Base-by-base conservation (phyloP, 2,329 filamentous ascomycete genomes). In the Sporothrix globosa region DNA sequence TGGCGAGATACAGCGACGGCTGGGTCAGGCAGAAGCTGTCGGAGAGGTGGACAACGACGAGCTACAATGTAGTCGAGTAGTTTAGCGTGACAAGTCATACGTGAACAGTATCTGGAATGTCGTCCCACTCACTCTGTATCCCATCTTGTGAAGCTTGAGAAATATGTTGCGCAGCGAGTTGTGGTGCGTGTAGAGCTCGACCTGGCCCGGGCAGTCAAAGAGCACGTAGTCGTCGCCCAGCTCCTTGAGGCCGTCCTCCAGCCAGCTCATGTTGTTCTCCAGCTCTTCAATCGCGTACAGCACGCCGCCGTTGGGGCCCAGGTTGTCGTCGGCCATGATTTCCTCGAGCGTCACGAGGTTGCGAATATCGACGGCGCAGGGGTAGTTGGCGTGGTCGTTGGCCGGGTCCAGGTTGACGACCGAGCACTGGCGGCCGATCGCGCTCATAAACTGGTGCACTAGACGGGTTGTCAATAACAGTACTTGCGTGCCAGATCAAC, bases 361-460 rank as follows among this genome's bases (percentile, higher is more conserved):
- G 72, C 96, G 91, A 69, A 99, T 95, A 77, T 99, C 96, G 75
- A 99, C 86, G 5, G 94, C 94, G 76, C 90, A 93, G 24, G 91
- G 90, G 80, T 98, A 99, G 73, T 88, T 92, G 1, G 93, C 96
- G 72, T 91, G 90, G 77, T 98, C 95, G 83, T 99, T 99, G 69
- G 96, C 96, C 34, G 96, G 96, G 81, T 99, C 96, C 74, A 99
- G 90, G 79, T 99, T 99, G 71, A 97, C 92, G 50, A 98, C 90
- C 19, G 93, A 96, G 83, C 93, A 97, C 80, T 96, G 94, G 70
- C 96, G 91, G 72, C 94, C 93, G 78, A 99, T 97, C 73, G 96
- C 95, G 74, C 91, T 91, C 86, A 98, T 91, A 83, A 99, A 99
- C 82, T 99, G 96, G 78, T 97, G 92, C 92, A 99, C 88, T 90